Conservation (phyloP, 495 filamentous ascomycete genomes). For the Neurospora sp. region DNA sequence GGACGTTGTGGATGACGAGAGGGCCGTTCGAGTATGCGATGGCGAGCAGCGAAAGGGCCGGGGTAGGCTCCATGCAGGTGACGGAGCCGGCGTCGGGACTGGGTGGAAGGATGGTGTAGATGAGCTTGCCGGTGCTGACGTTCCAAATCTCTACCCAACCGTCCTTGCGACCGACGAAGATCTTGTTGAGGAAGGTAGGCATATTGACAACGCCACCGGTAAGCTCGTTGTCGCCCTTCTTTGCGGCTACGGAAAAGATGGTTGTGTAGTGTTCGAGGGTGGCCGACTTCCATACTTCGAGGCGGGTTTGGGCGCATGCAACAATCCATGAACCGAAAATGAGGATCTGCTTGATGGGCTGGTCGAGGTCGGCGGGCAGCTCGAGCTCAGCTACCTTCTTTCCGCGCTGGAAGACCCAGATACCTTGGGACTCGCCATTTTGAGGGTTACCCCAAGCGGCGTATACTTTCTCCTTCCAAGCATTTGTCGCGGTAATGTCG, state of each 20-base stretch:
- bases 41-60: slow-evolving; percentile 76
- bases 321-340: slow-evolving; percentile 90
- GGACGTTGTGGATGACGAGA: slow-evolving; percentile 70
- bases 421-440: slow-evolving; percentile 44
- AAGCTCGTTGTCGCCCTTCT: slow-evolving; percentile 47
- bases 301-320: slow-evolving; percentile 59
- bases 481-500: slow-evolving; percentile 71
- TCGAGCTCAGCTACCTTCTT: slow-evolving; percentile 71
- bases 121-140: slow-evolving; percentile 74
- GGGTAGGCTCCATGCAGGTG: slow-evolving; percentile 71
- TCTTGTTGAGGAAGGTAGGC: slow-evolving; percentile 92
- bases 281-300: slow-evolving; percentile 84
- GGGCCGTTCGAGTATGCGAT: slow-evolving; percentile 75
- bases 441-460: slow-evolving; percentile 68
- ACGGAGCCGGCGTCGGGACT: slow-evolving; percentile 58
- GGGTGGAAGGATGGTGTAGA: slow-evolving; percentile 73
- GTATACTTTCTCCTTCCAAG: slow-evolving; percentile 81
- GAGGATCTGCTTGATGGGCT: slow-evolving; percentile 67
- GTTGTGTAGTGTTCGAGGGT: slow-evolving; percentile 86
- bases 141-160: slow-evolving; percentile 98
- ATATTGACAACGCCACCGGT: slow-evolving; percentile 68
- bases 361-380: slow-evolving; percentile 44
- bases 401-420: slow-evolving; percentile 96
- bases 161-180: slow-evolving; percentile 76
- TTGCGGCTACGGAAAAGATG: slow-evolving; percentile 40